Evolutionary conservation across 2,329 filamentous ascomycete species (phyloP), one percentile per base, ranked within the genome.

Genomic region (Xylariaceae sp.): DNA sequence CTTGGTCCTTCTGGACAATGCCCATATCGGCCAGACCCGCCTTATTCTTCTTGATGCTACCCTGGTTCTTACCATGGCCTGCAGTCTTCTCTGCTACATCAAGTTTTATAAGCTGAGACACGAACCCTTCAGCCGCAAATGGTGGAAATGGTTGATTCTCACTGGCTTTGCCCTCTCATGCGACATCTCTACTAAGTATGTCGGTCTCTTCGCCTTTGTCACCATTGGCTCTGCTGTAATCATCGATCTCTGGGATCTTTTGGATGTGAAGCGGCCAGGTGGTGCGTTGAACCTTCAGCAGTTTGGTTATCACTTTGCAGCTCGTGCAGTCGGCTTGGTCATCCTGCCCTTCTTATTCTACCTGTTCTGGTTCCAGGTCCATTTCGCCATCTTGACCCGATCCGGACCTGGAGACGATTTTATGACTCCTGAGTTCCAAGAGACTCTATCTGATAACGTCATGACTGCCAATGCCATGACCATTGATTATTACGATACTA

Each of bases 281-380:
- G 92, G 92, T 39, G 78, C 88, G n/a, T 76, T 98, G 59, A 84
- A 74, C 58, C 75, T 98, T 57, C 74, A 80, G 39, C 77, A 87
- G 34, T 97, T 96, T 64, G 80, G 76, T 55, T 92, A 94, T 72
- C 93, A 98, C 70, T 94, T 98, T 64, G 79, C 74, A 32, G 93
- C 93, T 52, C 87, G 93, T 42, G 80, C 84, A n/a, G 74, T 94
- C 53, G 91, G 87, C 12, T 75, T 98, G 45, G 88, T 97, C 58
- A 66, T 95, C 55, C 80, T 97, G 56, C 93, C 93, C 12, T 96
- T 98, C 76, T 76, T 97, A 62, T 94, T 98, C 70, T 98, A 98
- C 69, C 80, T 98, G 37, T 97, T 98, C 77, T 98, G 93, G 93
- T 98, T 98, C 83, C 93, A 98, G 76, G 91, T 98, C 22, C 93